Conservation (phyloP, 2,329 filamentous ascomycete species). For the Zymoseptoria brevis region DNA sequence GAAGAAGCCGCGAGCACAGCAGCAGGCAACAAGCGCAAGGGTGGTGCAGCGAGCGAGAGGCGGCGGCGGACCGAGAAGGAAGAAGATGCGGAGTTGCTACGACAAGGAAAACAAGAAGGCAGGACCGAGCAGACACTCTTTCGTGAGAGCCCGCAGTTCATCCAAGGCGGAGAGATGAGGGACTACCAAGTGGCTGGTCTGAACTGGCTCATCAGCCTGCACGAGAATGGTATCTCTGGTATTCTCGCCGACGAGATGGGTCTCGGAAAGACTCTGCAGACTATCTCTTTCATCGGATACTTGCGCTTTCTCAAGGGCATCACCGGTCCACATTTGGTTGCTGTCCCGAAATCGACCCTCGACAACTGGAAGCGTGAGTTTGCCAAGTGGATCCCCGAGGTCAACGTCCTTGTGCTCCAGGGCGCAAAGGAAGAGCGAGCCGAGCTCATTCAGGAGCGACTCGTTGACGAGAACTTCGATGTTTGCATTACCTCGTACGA, state of each 20-base stretch:
- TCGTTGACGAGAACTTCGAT: constrained; percentile 93
- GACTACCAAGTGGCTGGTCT: constrained; percentile 94
- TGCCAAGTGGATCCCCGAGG: constrained; percentile 85
- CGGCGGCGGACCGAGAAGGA: constrained; percentile 90
- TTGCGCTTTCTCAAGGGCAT: constrained; percentile 84
- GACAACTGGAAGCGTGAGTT: constrained; percentile 99
- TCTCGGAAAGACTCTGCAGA: constrained; percentile 93
- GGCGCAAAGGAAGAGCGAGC: constrained; percentile 91
- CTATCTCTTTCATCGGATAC: constrained; percentile 93
- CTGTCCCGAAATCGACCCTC: constrained; percentile 91
- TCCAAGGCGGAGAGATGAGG: constrained; percentile 77
- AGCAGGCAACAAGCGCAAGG: constrained; percentile 69
- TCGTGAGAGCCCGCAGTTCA: constrained; percentile 84
- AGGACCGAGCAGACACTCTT: constrained; percentile 77
- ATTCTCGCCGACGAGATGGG: constrained; percentile 99
- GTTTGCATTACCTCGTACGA: constrained; percentile 98
- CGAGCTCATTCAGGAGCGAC: constrained; percentile 75
- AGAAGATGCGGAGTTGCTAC: constrained; percentile 79
- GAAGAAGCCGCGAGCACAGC: constrained; percentile 57
- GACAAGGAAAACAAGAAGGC: constrained; percentile 83
- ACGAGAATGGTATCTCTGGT: constrained; percentile 97
- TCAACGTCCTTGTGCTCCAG: constrained; percentile 88
- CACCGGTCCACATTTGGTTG: constrained; percentile 81
- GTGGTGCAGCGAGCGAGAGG: constrained; percentile 70
- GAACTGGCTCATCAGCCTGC: constrained; percentile 95